Conservation (phyloP, 2,329 filamentous ascomycete species). For the Fusarium citri region DNA sequence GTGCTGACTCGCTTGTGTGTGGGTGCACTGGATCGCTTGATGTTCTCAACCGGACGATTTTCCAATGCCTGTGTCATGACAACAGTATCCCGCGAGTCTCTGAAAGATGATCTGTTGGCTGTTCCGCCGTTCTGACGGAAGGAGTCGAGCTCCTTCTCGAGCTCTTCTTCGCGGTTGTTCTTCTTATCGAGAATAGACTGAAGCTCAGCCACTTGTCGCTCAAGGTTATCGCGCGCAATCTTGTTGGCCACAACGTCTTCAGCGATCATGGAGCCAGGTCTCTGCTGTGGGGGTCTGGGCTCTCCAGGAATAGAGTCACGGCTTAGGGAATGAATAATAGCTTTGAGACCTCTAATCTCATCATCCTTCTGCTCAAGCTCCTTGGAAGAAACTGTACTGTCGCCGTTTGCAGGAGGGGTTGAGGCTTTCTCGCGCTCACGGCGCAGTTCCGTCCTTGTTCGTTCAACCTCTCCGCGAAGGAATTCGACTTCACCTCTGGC, state of each 20-base stretch:
- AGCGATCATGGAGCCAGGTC: slow-evolving; percentile 52
- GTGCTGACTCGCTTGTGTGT: slow-evolving; percentile 64
- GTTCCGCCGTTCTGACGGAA: slow-evolving; percentile 62
- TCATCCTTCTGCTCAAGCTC: slow-evolving; percentile 95
- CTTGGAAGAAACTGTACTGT: slow-evolving; percentile 67
- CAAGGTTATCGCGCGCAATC: slow-evolving; percentile 71
- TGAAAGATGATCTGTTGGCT: slow-evolving; percentile 66
- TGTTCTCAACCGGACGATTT: slow-evolving; percentile 57
- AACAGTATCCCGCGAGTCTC: slow-evolving; percentile 75
- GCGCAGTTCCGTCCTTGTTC: slow-evolving; percentile 86
- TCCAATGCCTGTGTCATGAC: slow-evolving; percentile 66
- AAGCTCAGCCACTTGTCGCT: slow-evolving; percentile 83
- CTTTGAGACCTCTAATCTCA: slow-evolving; percentile 95
- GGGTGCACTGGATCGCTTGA: slow-evolving; percentile 63
- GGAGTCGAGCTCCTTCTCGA: slow-evolving; percentile 82
- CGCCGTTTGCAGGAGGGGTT: slow-evolving; percentile 47
- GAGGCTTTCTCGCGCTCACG: slow-evolving; percentile 85
- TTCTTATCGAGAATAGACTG: slow-evolving; percentile 80
- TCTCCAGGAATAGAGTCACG: slow-evolving; percentile 71
- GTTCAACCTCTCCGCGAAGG: slow-evolving; percentile 91
- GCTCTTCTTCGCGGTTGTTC: slow-evolving; percentile 79
- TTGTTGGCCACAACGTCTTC: slow-evolving; percentile 49
- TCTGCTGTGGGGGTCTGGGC: slow-evolving; percentile 47
- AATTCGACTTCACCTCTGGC: slow-evolving; percentile 97
- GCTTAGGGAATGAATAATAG: slow-evolving; percentile 96